phyloP scores from a whole-genome alignment of 345 rosid species.

The Citrus hindsii region DNA sequence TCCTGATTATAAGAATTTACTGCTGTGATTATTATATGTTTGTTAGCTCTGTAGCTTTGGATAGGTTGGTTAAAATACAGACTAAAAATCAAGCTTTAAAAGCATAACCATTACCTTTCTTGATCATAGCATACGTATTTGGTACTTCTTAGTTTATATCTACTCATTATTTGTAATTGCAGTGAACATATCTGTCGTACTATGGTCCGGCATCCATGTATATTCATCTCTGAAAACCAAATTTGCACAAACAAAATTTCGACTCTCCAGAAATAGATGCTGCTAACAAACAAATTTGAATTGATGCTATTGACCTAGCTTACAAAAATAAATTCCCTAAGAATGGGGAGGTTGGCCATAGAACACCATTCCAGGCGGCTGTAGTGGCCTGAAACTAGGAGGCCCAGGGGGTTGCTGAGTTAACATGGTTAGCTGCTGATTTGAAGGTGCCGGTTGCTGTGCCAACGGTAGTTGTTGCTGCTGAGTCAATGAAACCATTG shows the following conservation, averaged over 20 bases:
- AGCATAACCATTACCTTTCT: background rate
- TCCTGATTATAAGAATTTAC: background rate
- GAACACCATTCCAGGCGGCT: slow-evolving; percentile 66
- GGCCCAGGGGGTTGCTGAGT: slow-evolving; percentile 46
- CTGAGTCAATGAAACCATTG: slow-evolving; percentile 42
- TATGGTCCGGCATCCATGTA: slow-evolving; percentile 6
- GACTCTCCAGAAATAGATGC: slow-evolving; percentile 6
- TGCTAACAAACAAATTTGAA: background rate
- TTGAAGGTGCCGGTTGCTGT: slow-evolving; percentile 19
- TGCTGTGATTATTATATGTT: too few relatives aligned
- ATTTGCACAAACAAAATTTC: slow-evolving; percentile 17
- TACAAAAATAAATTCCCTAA: slow-evolving; percentile 23
- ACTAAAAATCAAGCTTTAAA: background rate
- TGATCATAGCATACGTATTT: too few relatives aligned
- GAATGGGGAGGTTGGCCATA: slow-evolving; percentile 66
- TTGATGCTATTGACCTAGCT: slow-evolving; percentile 20
- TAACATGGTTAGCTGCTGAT: slow-evolving; percentile 23
- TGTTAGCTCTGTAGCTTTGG: background rate
- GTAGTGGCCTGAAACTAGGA: slow-evolving; percentile 60
- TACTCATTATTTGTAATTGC: too few relatives aligned
- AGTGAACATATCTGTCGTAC: background rate
- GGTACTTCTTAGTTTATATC: too few relatives aligned
- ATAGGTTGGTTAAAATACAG: background rate
- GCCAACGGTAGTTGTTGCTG: slow-evolving; percentile 35
- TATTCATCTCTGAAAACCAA: background rate